Percentiles rank a stretch among this genome's conserved stretches.
These are phyloP conservation scores for Phytopythium mirpurense DNA, from an alignment of 352 stramenopile genomes.

Conservation along the genomic window DNA sequence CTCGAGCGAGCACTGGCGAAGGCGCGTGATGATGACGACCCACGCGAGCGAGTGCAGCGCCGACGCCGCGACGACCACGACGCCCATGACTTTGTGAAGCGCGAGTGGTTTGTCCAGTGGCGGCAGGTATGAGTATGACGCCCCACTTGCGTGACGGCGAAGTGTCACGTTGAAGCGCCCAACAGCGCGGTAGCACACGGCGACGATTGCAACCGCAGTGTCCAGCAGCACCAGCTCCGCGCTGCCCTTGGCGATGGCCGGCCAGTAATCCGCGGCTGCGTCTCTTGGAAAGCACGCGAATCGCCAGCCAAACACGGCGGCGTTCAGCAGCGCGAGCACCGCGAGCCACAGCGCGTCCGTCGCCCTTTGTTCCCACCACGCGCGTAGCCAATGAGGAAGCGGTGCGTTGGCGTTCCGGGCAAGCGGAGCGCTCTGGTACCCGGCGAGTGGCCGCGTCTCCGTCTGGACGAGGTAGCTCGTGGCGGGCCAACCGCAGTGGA, in stretches of 20 bases:
- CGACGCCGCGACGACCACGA: constrained; percentile 19
- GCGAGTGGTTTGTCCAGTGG: constrained; percentile 29
- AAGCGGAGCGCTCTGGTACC: not conserved
- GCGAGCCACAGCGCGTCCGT: not conserved
- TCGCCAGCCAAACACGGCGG: not conserved
- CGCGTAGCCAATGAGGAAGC: not conserved
- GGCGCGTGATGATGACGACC: constrained; percentile 17
- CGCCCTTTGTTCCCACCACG: not conserved
- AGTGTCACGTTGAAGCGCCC: not conserved
- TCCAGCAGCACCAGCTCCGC: constrained; percentile 41
- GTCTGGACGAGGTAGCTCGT: not conserved
- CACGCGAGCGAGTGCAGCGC: constrained; percentile 32
- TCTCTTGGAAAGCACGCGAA: constrained; percentile 13
- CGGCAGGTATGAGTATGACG: not conserved
- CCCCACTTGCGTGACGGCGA: not conserved
- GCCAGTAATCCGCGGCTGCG: constrained; percentile 15
- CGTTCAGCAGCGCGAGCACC: not conserved
- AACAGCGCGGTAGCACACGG: constrained; percentile 26
- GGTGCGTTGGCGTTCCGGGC: not conserved
- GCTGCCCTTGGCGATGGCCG: constrained; percentile 33
- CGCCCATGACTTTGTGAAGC: constrained; percentile 31
- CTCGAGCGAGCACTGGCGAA: constrained; percentile 6
- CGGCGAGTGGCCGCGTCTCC: not conserved
- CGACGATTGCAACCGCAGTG: constrained; percentile 19
- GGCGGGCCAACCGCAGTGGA: no score